Conservation (phyloP, 1,139 yeast species). For the Pichia sp. region DNA sequence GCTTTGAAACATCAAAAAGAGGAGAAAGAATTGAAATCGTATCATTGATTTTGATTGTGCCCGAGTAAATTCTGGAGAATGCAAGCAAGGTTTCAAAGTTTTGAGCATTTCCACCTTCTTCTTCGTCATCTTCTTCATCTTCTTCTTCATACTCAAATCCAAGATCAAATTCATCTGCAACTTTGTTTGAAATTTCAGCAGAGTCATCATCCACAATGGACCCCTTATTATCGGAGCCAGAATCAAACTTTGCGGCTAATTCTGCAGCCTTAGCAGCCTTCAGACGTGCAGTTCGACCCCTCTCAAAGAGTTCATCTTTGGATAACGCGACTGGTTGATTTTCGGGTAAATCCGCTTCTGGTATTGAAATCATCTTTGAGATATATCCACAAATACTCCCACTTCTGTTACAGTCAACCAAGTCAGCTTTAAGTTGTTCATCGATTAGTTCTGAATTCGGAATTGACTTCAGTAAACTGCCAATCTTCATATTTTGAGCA, state of each 20-base stretch:
- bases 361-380: constrained; percentile 83
- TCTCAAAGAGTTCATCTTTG: constrained; percentile 60
- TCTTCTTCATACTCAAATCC: constrained; percentile 26
- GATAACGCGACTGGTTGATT: constrained; percentile 41
- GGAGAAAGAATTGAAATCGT: constrained; percentile 77
- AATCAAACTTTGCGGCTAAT: constrained; percentile 42
- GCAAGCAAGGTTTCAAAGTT: constrained; percentile 66
- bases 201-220: constrained; percentile 23
- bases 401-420: constrained; percentile 58
- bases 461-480: constrained; percentile 56
- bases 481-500: constrained; percentile 71
- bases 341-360: constrained; percentile 72
- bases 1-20: constrained; percentile 66
- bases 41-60: constrained; percentile 72
- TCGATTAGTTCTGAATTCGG: constrained; percentile 53
- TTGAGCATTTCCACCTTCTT: constrained; percentile 38
- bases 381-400: constrained; percentile 78
- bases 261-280: constrained; percentile 67
- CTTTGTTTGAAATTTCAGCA: constrained; percentile 10
- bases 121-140: constrained; percentile 42
- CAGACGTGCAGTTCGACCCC: constrained; percentile 66
- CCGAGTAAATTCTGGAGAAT: constrained; percentile 85
- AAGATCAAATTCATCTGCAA: constrained; percentile 32
- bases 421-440: constrained; percentile 45
- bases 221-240: constrained; percentile 13